Base-by-base conservation (phyloP, 2,329 filamentous ascomycete genomes). In the Aspergillus glaucus region DNA sequence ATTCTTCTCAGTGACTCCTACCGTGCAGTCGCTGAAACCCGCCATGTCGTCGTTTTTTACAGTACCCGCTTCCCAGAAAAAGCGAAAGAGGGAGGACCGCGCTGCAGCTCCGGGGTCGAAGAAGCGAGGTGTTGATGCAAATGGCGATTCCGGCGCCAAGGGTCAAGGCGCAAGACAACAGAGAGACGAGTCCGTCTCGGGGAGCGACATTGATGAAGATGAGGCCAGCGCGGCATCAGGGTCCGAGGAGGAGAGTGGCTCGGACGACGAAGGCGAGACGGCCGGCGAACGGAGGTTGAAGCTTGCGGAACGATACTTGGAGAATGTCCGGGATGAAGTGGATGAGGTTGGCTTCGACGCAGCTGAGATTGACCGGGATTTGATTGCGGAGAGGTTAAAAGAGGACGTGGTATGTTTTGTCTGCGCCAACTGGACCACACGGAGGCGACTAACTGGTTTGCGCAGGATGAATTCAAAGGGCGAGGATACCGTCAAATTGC, bases 21-120 rank as follows among this genome's bases (percentile, higher is more conserved):
- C n/a, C 9, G n/a, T 9, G 15, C 30, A 24, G 34, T 17, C 24
- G 9, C 44, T 45, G 15, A 17, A 7, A 19, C 26, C 37, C 32
- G 46, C 21, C 22, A 94, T 95, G 91, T 95, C 92, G 63, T 95
- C 91, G 36, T 98, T 97, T 73, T 98, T 98, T 73, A 95, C 91
- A 45, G 76, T 86, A 36, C 90, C 93, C 5, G 86, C 87, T 37
- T 86, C 87, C 45, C 86, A 92, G 64, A 88, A 88, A 75, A 97
- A 97, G 79, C 80, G 93, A 61, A 97, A 97, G 78, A 80, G 91
- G 52, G 76, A 78, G 22, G 70, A 75, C 50, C 66, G 64, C 48
- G 55, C 69, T 47, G 62, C 67, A 50, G 69, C 67, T 50, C 64
- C 72, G 43, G 69, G 67, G 54, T 65, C 69, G 30, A 75, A 77